These are phyloP conservation scores for Phytophthora constricta DNA, from an alignment of 352 stramenopile genomes.

Conservation along the genomic window DNA sequence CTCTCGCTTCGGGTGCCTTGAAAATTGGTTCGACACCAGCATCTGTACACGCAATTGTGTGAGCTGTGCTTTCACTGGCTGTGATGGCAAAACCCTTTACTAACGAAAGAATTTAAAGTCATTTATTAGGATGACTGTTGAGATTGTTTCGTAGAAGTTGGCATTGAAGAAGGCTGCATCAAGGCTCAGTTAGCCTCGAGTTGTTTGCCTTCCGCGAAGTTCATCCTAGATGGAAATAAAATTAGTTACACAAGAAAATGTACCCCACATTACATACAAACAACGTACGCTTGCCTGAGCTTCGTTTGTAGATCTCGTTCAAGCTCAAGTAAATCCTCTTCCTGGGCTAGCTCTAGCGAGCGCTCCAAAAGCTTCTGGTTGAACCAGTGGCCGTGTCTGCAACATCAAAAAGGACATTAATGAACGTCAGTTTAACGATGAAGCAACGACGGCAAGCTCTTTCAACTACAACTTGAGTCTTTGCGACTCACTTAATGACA, in stretches of 20 bases:
- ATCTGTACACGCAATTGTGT: constrained; percentile 32
- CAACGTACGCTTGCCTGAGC: background rate
- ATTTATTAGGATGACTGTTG: too few species aligned
- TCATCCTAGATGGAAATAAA: background rate
- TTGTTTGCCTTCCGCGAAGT: background rate
- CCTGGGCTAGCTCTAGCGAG: constrained; percentile 44
- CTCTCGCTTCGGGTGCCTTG: constrained; percentile 27
- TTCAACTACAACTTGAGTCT: too few species aligned
- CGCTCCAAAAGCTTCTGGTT: constrained; percentile 62
- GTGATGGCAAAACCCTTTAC: background rate
- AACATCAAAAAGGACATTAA: background rate
- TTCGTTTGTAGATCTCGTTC: background rate
- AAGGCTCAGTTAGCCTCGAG: background rate
- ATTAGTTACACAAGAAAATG: background rate
- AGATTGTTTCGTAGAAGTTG: too few species aligned
- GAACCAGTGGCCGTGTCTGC: constrained; percentile 71
- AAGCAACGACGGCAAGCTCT: too few species aligned
- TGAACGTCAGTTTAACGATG: background rate
- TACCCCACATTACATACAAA: too few species aligned
- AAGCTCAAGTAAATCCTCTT: background rate
- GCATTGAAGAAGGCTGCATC: too few species aligned
- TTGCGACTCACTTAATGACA: constrained; percentile 49
- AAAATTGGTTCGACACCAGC: constrained; percentile 25
- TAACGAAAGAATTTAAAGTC: background rate
- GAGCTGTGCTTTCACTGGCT: too few species aligned